Evolutionary conservation across 768 basidiomycete genomes (phyloP).

Genomic region (Steccherinum ochraceum): DNA sequence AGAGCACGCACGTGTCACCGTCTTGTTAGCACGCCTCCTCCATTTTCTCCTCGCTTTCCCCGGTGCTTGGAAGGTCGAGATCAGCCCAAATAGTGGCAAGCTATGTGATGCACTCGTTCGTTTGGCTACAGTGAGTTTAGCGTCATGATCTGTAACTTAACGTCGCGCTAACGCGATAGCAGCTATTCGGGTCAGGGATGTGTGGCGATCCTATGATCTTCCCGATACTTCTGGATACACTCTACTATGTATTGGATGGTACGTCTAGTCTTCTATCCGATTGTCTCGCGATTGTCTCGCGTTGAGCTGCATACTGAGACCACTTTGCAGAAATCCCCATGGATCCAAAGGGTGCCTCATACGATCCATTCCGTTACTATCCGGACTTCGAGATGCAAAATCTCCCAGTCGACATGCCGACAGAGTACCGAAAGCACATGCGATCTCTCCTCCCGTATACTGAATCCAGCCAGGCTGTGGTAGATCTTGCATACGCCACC

Average conservation of each 20-base stretch:
- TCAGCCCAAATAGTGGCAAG: constrained; percentile 38
- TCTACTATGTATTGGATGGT: constrained; percentile 74
- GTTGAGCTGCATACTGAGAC: too few species aligned
- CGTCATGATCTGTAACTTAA: too few species aligned
- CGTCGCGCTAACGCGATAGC: not conserved
- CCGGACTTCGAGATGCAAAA: constrained; percentile 44
- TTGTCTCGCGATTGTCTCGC: not conserved
- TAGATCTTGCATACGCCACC: constrained; percentile 53
- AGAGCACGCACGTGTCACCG: constrained; percentile 31
- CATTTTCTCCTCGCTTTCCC: constrained; percentile 71
- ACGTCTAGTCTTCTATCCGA: constrained; percentile 12
- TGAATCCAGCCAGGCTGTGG: constrained; percentile 43
- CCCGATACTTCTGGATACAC: constrained; percentile 65
- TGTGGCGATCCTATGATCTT: constrained; percentile 52
- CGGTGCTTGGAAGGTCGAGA: constrained; percentile 45
- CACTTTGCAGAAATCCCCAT: constrained; percentile 49
- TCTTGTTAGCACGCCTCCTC: constrained; percentile 59
- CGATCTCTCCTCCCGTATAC: constrained; percentile 51
- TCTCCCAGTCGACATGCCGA: constrained; percentile 50
- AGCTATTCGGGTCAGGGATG: constrained; percentile 34
- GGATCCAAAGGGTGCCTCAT: constrained; percentile 46
- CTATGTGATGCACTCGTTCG: constrained; percentile 38
- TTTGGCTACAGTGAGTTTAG: constrained; percentile 17
- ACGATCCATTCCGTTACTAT: constrained; percentile 63
- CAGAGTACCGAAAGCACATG: constrained; percentile 51